Evolutionary conservation across 768 basidiomycete species (phyloP).

Genomic region (Boletus coccyginus): DNA sequence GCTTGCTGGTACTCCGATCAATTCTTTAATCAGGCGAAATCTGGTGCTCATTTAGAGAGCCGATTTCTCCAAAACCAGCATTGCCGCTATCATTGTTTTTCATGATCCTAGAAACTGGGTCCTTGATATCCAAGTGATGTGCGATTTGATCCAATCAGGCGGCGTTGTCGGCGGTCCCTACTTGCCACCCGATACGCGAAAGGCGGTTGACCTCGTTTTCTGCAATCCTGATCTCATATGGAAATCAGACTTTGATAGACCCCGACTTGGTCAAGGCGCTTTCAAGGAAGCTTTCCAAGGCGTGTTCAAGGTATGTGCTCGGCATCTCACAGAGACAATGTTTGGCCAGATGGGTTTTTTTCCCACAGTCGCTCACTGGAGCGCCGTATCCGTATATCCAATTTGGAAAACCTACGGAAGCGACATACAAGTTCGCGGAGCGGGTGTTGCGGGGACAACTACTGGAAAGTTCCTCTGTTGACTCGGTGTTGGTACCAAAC

Average conservation of each 20-base stretch:
- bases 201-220: constrained; percentile 69
- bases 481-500: constrained; percentile 49
- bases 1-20: constrained; percentile 15
- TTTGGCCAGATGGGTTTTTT: background rate
- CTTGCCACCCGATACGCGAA: constrained; percentile 30
- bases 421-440: constrained; percentile 83
- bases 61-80: constrained; percentile 70
- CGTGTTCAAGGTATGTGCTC: constrained; percentile 49
- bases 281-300: constrained; percentile 83
- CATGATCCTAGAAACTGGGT: constrained; percentile 92
- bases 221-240: constrained; percentile 92
- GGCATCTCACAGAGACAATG: constrained; percentile 2
- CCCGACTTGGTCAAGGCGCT: constrained; percentile 88
- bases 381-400: constrained; percentile 68
- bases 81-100: constrained; percentile 81
- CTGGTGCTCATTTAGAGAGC: constrained; percentile 39
- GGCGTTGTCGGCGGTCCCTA: constrained; percentile 64
- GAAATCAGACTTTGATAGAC: constrained; percentile 75
- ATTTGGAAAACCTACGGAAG: constrained; percentile 83
- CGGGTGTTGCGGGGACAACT: constrained; percentile 53
- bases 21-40: constrained; percentile 12
- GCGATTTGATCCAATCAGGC: constrained; percentile 70
- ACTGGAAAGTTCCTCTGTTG: constrained; percentile 19
- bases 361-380: constrained; percentile 64
- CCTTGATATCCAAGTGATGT: constrained; percentile 72